Base-by-base conservation (phyloP, 108 stramenopile species). In the Skeletonema grethae region DNA sequence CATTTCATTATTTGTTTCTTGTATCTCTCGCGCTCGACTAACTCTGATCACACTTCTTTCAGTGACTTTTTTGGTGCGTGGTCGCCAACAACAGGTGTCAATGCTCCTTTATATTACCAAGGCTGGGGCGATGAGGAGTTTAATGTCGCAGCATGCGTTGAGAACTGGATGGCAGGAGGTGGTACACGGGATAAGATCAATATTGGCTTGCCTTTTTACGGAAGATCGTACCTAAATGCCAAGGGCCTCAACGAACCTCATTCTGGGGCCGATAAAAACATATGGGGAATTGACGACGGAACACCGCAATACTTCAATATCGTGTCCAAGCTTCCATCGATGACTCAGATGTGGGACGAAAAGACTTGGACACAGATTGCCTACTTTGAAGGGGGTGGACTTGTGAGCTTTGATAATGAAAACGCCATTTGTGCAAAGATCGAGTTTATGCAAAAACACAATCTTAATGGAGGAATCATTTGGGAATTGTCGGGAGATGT, bases 241-340 rank as follows among this genome's bases (percentile, higher is more conserved):
- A 80, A 74, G 0, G 83, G 79, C 3, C 16, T 84, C 9, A 65
- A 80, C 41, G 55, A 84, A 63, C 35, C 62, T 4, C 79, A 84
- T 57, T 31, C 22, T 39, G 83, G 83, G 9, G 53, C 64, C 1
- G 79, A 84, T 22, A 57, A 53, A 13, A 20, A 48, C 7, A 18
- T 31, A 45, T 84, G 74, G 74, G 69, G 61, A 24, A 31, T 65
- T 5, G 79, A 84, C 31, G 83, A 80, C 12, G 79, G 80, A 22
- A 75, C 73, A 29, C 83, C 83, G 28, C 79, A 80, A 39, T 84
- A 72, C 30, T 80, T 71, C 64, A 84, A 84, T 35, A 83, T 83
- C 57, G 28, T 82, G 32, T 29, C 66, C 13, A 57, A 80, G 55
- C 72, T 80, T 55, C 75, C 75, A 7, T 68, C 35, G 22, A 79